Base-by-base conservation (phyloP, 805 yeast species). In the Starmera amethionina region DNA sequence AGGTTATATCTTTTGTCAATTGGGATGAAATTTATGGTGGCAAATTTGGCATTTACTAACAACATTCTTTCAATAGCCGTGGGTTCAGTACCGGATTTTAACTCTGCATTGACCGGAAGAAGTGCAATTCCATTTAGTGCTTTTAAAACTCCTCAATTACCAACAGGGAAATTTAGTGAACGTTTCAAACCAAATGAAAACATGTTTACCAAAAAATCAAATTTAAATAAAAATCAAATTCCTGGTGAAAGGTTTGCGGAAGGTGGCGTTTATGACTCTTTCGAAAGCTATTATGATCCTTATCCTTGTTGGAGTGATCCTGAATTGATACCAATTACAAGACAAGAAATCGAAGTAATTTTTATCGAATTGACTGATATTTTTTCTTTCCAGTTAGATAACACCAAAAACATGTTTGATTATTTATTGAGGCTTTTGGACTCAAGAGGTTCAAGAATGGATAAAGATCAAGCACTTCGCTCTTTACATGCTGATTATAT, bases 61-160 rank as follows among this genome's bases (percentile, higher is more conserved):
- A 13, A 19, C 3, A 13, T 13, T 8, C 12, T 19, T 11, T 12
- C 13, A 45, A 46, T 45, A 22, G 45, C 46, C 10, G 44, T 42
- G 19, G 44, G 40, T 25, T 42, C 46, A 0, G 33, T 36, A 19
- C 36, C 34, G 37, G 56, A 46, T 10, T 54, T 54, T 34, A 51
- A 54, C 33, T 51, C 59, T 9, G 61, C 62, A 8, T 39, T 57
- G 25, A 56, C 59, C 8, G 62, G 55, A 11, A 42, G 50, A 40
- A 55, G 59, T 34, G 50, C 77, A 8, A 72, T 75, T 63, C 93
- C 95, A 0, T 87, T 84, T 52, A 95, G 96, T 45, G 96, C 96
- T 34, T 87, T 88, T 90, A 95, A 87, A 64, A 84, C 87, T 50
- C 95, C 95, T 38, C 86, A 85, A 56, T 75, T 86, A 56, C 84